Percentiles rank a stretch among this genome's conserved stretches.
phyloP scores from a whole-genome alignment of 2,329 filamentous ascomycete species.

The Reticulascus tulasneorum region DNA sequence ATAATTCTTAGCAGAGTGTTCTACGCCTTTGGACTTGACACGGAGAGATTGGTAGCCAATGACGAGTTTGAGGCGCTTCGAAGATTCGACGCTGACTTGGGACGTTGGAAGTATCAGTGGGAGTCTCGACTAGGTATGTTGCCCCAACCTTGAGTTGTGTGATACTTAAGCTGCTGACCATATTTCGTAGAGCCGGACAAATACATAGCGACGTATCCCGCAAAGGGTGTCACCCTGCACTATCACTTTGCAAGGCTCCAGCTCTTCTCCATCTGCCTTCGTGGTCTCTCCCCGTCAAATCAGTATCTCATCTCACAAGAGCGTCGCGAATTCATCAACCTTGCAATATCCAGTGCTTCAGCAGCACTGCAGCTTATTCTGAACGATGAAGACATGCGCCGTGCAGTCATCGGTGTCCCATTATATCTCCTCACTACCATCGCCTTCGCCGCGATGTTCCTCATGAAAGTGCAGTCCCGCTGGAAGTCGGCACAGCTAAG shows the following conservation, averaged over 20 bases:
- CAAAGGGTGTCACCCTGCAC: constrained; percentile 44
- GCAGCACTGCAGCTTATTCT: constrained; percentile 24
- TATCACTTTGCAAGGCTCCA: constrained; percentile 48
- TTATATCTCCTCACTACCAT: constrained; percentile 28
- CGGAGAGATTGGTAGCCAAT: constrained; percentile 28
- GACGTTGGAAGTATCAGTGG: constrained; percentile 32
- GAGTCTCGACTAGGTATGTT: constrained; percentile 26
- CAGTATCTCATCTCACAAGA: constrained; percentile 40
- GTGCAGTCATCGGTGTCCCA: constrained; percentile 25
- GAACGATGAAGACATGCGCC: constrained; percentile 25
- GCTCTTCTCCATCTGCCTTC: constrained; percentile 44
- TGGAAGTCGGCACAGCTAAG: constrained; percentile 23
- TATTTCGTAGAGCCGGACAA: constrained; percentile 34
- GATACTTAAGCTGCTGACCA: neutral
- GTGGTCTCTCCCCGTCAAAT: constrained; percentile 22
- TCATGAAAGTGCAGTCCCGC: constrained; percentile 27
- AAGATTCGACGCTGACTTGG: constrained; percentile 25
- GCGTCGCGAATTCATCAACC: constrained; percentile 38
- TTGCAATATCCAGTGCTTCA: constrained; percentile 31
- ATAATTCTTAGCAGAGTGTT: constrained; percentile 57
- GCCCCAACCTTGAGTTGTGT: constrained; percentile 9
- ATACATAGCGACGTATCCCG: constrained; percentile 43
- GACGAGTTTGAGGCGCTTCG: constrained; percentile 28
- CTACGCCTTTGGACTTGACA: constrained; percentile 54
- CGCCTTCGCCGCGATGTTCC: constrained; percentile 26